Evolutionary conservation across 179 eudicot species (phyloP), one percentile per base, ranked within the genome.

Genomic region (Gypsophila paniculata): DNA sequence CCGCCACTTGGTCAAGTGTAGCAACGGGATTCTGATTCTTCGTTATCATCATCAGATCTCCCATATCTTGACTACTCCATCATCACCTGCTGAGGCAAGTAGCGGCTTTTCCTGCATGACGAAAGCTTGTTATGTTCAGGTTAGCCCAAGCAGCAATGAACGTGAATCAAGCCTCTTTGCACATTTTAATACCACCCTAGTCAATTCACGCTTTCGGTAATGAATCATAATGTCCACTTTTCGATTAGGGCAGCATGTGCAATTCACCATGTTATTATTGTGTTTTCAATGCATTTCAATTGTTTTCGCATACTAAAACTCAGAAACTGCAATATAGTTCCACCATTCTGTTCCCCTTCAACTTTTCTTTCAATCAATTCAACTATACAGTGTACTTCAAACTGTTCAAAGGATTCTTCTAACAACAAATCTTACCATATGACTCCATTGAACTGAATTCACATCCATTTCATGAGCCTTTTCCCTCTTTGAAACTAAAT

Each of bases 391-490:
- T n/a, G n/a, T 11, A 13, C 9, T 2, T 17, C n/a, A n/a, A n/a
- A n/a, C n/a, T n/a, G n/a, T n/a, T n/a, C n/a, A 44, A 6, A 12
- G 12, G 7, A 46, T 46, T 21, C 15, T 15, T 60, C 14, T 17
- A 62, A 63, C 3, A 48, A 34, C 6, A 17, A 38, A 69, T 26
- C 76, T 81, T 84, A 91, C 97, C 87, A 26, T 69, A 79, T 82
- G 79, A 73, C 86, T 84, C 98, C 98, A 93, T 69, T 87, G 97
- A 74, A 92, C 88, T 59, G 87, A 83, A 83, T 91, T 91, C 65
- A 94, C 83, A 70, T 93, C 98, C 97, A 88, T 86, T 59, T 80
- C 82, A 79, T 89, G 98, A 69, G 96, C 97, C 82, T 88, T 89
- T 61, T 91, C 97, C 81, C 86, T 89, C 85, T 78, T 87, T 36